Percentiles rank a stretch among this genome's conserved stretches.
Conservation (phyloP, 495 filamentous ascomycete species). For the Daldinia decipiens region DNA sequence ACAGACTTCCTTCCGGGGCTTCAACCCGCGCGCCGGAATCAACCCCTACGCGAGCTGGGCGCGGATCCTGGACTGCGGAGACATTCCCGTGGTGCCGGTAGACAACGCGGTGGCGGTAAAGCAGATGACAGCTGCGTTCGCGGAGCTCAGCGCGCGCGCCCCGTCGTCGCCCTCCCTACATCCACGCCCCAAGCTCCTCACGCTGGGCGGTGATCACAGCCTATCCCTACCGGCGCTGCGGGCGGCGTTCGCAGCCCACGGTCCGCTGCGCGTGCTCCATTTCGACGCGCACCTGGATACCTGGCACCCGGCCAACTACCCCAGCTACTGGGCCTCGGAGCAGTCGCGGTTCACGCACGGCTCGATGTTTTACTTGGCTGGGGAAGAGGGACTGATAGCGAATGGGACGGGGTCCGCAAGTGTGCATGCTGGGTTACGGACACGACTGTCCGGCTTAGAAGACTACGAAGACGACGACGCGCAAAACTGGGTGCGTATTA, state of each 20-base stretch:
- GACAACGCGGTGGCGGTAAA: slow-evolving; percentile 78
- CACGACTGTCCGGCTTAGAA: slow-evolving; percentile 71
- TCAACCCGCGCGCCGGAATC: slow-evolving; percentile 78
- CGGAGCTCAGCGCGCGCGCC: slow-evolving; percentile 54
- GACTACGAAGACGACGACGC: slow-evolving; percentile 72
- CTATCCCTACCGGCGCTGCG: slow-evolving; percentile 80
- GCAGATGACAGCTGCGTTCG: slow-evolving; percentile 82
- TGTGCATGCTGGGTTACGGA: slow-evolving; percentile 82
- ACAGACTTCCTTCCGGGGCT: slow-evolving; percentile 76
- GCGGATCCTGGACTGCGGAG: slow-evolving; percentile 80
- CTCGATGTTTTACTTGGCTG: slow-evolving; percentile 85
- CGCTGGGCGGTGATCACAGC: slow-evolving; percentile 84
- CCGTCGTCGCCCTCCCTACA: slow-evolving; percentile 41
- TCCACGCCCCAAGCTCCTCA: slow-evolving; percentile 72
- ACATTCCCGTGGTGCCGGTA: slow-evolving; percentile 82
- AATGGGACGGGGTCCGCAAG: slow-evolving; percentile 68
- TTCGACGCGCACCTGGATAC: slow-evolving; percentile 87
- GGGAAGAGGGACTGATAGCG: slow-evolving; percentile 75
- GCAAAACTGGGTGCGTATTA: slow-evolving; percentile 73
- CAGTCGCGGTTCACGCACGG: slow-evolving; percentile 84
- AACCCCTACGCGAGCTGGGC: slow-evolving; percentile 83
- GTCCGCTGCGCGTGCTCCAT: slow-evolving; percentile 80
- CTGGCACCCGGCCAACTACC: slow-evolving; percentile 84
- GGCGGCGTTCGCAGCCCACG: slow-evolving; percentile 75
- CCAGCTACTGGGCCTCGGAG: slow-evolving; percentile 73